Percentiles rank a stretch among this genome's conserved stretches.
Evolutionary conservation across 1,139 yeast genomes (phyloP).

Genomic region (Trichomonascaceae sp.): DNA sequence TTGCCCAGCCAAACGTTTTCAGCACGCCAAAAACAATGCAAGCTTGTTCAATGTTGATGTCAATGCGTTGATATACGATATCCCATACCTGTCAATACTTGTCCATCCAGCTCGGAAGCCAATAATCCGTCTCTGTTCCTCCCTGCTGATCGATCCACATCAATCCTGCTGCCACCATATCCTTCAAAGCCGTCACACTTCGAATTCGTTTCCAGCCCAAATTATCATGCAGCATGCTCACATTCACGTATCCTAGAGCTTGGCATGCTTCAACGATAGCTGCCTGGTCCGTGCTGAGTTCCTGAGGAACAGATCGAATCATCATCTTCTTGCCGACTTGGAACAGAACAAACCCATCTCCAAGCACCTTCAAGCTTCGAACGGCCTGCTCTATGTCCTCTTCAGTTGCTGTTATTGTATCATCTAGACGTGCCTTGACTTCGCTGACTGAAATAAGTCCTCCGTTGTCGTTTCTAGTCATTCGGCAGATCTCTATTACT

Average conservation of each 20-base stretch:
- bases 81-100: too few species aligned
- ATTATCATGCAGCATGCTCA: conserved; percentile 59
- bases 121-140: conserved; percentile 51
- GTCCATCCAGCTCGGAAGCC: conserved; percentile 54
- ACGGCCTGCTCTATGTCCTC: conserved; percentile 49
- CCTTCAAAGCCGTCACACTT: conserved; percentile 59
- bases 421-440: conserved; percentile 35
- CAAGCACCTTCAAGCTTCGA: conserved; percentile 36
- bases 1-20: too few species aligned
- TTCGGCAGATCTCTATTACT: conserved; percentile 67
- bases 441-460: conserved; percentile 68
- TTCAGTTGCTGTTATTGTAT: conserved; percentile 36
- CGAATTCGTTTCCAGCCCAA: conserved; percentile 64
- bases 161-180: conserved; percentile 73
- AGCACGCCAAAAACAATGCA: too few species aligned
- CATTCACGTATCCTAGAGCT: conserved; percentile 62
- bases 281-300: conserved; percentile 58
- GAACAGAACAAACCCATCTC: conserved; percentile 43
- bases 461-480: conserved; percentile 68
- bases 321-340: conserved; percentile 35
- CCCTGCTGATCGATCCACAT: conserved; percentile 73
- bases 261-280: conserved; percentile 69
- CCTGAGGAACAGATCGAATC: conserved; percentile 46
- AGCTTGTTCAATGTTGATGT: too few species aligned
- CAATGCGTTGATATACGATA: too few species aligned